Evolutionary conservation across 257 asterid species (phyloP).

Genomic region (Eustoma russellianum): DNA sequence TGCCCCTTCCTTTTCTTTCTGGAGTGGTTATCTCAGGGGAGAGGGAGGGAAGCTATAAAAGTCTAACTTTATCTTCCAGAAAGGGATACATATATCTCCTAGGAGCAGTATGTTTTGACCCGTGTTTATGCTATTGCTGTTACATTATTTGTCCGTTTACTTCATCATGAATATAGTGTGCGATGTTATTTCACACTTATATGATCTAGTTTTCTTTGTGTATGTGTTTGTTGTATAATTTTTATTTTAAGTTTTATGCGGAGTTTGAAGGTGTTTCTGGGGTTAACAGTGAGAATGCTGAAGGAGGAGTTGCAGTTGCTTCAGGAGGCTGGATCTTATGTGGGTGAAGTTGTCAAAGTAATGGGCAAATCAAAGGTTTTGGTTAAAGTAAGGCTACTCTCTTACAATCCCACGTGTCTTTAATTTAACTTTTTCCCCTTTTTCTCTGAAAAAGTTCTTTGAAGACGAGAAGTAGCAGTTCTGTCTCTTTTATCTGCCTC

Average conservation of each 20-base stretch:
- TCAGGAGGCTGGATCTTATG: constrained; percentile 98
- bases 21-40: too few relatives aligned
- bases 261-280: background rate
- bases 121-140: background rate
- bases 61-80: too few relatives aligned
- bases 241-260: background rate
- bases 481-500: too few relatives aligned
- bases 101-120: background rate
- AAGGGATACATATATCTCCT: background rate
- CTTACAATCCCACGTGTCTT: too few relatives aligned
- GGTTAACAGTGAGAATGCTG: constrained; percentile 59
- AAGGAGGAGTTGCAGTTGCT: constrained; percentile 93
- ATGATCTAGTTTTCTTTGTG: background rate
- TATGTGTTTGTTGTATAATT: background rate
- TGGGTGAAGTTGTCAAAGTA: constrained; percentile 93
- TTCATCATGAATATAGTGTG: too few relatives aligned
- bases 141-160: too few relatives aligned
- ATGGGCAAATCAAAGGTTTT: constrained; percentile 97
- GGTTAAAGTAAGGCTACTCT: constrained; percentile 53
- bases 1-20: too few relatives aligned
- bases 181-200: background rate
- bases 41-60: too few relatives aligned
- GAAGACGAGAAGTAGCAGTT: too few relatives aligned
- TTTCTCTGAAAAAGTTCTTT: too few relatives aligned
- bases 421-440: too few relatives aligned